phyloP scores from a whole-genome alignment of 192 early-diverging fungal genomes.

The Mycoemilia scoparia region DNA sequence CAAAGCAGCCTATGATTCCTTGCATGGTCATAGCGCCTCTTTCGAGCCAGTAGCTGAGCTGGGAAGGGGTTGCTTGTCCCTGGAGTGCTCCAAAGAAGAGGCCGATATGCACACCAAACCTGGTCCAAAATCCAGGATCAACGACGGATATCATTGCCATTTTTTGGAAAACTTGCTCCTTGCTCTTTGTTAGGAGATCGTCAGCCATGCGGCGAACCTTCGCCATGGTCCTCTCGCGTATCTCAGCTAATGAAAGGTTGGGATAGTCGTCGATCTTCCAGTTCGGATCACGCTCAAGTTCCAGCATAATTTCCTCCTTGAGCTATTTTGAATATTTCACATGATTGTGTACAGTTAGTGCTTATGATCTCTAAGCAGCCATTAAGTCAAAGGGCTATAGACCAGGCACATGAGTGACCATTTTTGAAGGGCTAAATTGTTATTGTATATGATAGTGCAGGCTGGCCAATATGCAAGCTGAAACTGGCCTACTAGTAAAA shows the following conservation, averaged over 20 bases:
- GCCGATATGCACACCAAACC: constrained; percentile 79
- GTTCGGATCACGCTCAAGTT: constrained; percentile 68
- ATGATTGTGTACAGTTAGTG: too few species aligned
- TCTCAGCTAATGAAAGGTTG: constrained; percentile 53
- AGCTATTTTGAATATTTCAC: too few species aligned
- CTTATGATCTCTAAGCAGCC: not conserved
- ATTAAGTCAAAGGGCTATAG: too few species aligned
- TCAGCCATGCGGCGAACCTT: constrained; percentile 54
- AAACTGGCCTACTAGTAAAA: too few species aligned
- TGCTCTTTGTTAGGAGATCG: constrained; percentile 50
- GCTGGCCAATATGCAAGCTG: too few species aligned
- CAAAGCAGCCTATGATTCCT: constrained; percentile 76
- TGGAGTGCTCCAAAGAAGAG: constrained; percentile 75
- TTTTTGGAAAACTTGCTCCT: constrained; percentile 47
- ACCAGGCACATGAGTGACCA: too few species aligned
- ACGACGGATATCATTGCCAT: constrained; percentile 66
- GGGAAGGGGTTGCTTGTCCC: constrained; percentile 63
- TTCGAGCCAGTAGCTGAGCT: constrained; percentile 70
- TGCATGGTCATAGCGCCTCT: constrained; percentile 67
- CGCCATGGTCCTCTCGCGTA: constrained; percentile 70
- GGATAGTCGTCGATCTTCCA: constrained; percentile 65
- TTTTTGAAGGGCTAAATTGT: too few species aligned
- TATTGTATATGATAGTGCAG: too few species aligned
- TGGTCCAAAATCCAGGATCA: constrained; percentile 81
- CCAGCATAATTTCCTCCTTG: constrained; percentile 66